phyloP scores from a whole-genome alignment of 306 rosid species.

The Myrica gale region DNA sequence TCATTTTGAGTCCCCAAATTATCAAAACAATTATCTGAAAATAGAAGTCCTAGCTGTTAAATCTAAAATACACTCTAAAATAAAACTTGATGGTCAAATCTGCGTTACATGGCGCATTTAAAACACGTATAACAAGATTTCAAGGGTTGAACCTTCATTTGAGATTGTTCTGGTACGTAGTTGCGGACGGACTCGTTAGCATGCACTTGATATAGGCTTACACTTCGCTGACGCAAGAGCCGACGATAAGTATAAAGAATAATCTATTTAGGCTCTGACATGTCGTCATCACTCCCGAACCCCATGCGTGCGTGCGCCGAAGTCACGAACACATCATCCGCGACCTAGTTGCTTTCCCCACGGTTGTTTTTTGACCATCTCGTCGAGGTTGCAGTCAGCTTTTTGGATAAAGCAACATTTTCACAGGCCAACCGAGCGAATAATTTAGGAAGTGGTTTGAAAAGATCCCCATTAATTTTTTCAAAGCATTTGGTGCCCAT shows the following conservation, averaged over 20 bases:
- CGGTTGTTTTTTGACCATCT: slow-evolving; percentile 21
- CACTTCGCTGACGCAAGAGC: slow-evolving; percentile 28
- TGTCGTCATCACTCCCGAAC: slow-evolving; percentile 25
- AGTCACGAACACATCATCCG: slow-evolving; percentile 32
- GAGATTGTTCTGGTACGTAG: too few species aligned
- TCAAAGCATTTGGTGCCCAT: slow-evolving; percentile 3
- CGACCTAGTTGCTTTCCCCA: slow-evolving; percentile 19
- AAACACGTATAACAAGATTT: too few species aligned
- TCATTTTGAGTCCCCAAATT: background rate
- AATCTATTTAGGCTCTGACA: slow-evolving; percentile 9
- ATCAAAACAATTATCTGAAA: too few species aligned
- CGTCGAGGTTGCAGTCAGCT: slow-evolving; percentile 28
- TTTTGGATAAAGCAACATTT: slow-evolving; percentile 49
- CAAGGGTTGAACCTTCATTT: too few species aligned
- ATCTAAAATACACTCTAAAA: too few species aligned
- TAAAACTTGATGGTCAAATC: too few species aligned
- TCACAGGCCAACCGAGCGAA: slow-evolving; percentile 1
- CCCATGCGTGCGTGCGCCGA: slow-evolving; percentile 24
- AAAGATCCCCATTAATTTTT: slow-evolving; percentile 16
- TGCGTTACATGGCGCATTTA: too few species aligned
- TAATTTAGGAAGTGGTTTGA: slow-evolving; percentile 21
- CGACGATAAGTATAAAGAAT: background rate
- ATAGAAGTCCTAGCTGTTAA: too few species aligned
- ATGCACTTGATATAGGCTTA: slow-evolving; percentile 4
- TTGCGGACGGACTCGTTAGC: background rate